Conservation (phyloP, 768 basidiomycete species). For the Kwoniella shandongensis region DNA sequence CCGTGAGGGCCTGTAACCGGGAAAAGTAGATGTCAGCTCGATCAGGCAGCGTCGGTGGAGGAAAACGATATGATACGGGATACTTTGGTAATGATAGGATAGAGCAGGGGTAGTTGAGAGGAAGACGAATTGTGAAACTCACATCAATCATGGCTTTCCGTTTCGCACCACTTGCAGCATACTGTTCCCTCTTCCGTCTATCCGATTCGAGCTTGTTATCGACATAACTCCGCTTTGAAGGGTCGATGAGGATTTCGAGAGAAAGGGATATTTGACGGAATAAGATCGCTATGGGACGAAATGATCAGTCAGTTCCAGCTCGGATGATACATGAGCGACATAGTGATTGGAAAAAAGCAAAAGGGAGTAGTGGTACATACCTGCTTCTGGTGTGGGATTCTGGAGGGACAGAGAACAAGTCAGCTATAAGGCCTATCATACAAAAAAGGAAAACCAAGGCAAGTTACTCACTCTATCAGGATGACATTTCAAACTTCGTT, state of each 20-base stretch:
- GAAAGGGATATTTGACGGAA: constrained; percentile 46
- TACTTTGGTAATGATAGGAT: too few species aligned
- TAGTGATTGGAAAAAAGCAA: not conserved
- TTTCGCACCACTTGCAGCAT: constrained; percentile 47
- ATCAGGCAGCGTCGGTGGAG: not conserved
- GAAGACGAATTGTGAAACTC: constrained; percentile 28
- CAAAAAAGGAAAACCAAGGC: not conserved
- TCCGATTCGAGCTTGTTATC: constrained; percentile 42
- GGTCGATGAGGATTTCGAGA: constrained; percentile 40
- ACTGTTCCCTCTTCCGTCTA: constrained; percentile 38
- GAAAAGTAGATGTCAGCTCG: not conserved
- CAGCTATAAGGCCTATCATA: not conserved
- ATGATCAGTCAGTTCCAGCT: not conserved
- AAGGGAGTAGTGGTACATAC: constrained; percentile 8
- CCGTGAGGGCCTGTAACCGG: constrained; percentile 33
- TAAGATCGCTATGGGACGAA: constrained; percentile 26
- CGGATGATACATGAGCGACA: not conserved
- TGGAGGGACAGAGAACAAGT: constrained; percentile 8
- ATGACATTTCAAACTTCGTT: constrained; percentile 49
- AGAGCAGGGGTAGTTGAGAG: too few species aligned
- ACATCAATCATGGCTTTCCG: constrained; percentile 49
- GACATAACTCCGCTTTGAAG: constrained; percentile 42
- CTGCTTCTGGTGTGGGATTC: constrained; percentile 33
- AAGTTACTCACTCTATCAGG: constrained; percentile 44
- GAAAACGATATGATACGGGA: not conserved